Evolutionary conservation across 2,329 filamentous ascomycete species (phyloP), one percentile per base, ranked within the genome.

Genomic region (Talaromyces verruculosus): DNA sequence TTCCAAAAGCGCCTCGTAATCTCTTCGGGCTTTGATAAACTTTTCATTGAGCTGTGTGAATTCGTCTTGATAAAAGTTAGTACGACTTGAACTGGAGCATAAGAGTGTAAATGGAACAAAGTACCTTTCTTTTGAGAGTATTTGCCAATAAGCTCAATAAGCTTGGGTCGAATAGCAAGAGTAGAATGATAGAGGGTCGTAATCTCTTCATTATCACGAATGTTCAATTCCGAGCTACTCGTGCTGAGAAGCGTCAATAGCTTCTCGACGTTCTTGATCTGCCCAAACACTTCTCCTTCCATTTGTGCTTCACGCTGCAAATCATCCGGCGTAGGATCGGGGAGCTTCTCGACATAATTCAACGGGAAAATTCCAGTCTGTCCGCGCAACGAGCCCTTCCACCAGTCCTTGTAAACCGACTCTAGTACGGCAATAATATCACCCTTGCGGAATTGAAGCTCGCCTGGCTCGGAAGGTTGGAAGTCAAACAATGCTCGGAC

Each of bases 391-490:
- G 93, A 96, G 1, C 95, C 95, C 72, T 96, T 94, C 95, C 95
- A 99, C 95, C 95, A 99, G 78, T 99, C 95, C 79, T 98, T 99
- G 82, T 96, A 99, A 1, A 98, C 95, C 1, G 93, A 97, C 79
- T 98, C 95, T 47, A 99, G 84, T 17, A 99, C 95, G 0, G 95
- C 94, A 77, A 99, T 99, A 47, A 98, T 90, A 76, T 99, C 95
- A 33, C 95, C 94, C 81, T 96, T 97, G 71, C 93, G 91, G 78
- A 99, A 99, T 71, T 96, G 93, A 68, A 99, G 84, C 81, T 99
- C 95, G 58, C 94, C 95, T 0, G 93, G 88, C 77, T 99, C 95
- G 0, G 93, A 96, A 1, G 95, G 94, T 61, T 91, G 89, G 78
- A 99, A 99, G 78, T 99, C 95, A 76, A 92, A 99, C 55, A 98